These are phyloP conservation scores for Pythium utonaiense DNA, from an alignment of 352 stramenopile genomes.

Conservation along the genomic window DNA sequence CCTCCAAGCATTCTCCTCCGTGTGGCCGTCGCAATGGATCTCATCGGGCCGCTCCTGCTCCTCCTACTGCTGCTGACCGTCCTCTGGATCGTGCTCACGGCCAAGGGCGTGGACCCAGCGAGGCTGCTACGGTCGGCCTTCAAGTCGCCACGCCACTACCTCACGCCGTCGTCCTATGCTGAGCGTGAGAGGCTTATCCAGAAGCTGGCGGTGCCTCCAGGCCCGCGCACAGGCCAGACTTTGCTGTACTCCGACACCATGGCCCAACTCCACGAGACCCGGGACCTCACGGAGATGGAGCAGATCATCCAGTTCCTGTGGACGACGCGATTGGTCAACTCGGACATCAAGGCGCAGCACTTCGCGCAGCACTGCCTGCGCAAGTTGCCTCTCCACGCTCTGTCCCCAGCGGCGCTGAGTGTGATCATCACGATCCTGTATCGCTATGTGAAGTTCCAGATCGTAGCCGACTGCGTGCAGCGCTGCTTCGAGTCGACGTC, in stretches of 20 bases:
- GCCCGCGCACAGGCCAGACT: slow-evolving; percentile 45
- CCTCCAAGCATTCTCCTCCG: not conserved
- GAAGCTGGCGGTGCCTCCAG: slow-evolving; percentile 17
- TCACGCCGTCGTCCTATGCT: slow-evolving; percentile 36
- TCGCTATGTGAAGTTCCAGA: slow-evolving; percentile 40
- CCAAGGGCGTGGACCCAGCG: slow-evolving; percentile 55
- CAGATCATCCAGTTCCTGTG: slow-evolving; percentile 57
- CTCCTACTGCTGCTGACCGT: slow-evolving; percentile 41
- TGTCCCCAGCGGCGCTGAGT: slow-evolving; percentile 39
- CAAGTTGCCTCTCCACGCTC: slow-evolving; percentile 33
- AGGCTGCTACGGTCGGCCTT: slow-evolving; percentile 58
- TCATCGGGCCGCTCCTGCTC: slow-evolving; percentile 37
- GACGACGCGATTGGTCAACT: slow-evolving; percentile 56
- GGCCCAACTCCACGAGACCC: slow-evolving; percentile 34
- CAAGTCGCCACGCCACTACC: slow-evolving; percentile 45
- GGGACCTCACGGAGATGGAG: slow-evolving; percentile 44
- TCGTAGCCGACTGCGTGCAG: slow-evolving; percentile 53
- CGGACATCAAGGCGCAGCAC: slow-evolving; percentile 71
- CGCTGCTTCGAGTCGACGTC: slow-evolving; percentile 49
- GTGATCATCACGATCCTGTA: slow-evolving; percentile 56
- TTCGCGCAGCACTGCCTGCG: slow-evolving; percentile 54
- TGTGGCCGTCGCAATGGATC: slow-evolving; percentile 26
- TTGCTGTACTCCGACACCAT: slow-evolving; percentile 73
- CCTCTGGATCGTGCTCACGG: slow-evolving; percentile 41
- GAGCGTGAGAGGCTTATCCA: slow-evolving; percentile 50